These are phyloP conservation scores for Hymenoscyphus linearis DNA, from an alignment of 2,329 filamentous ascomycete species.

Conservation along the genomic window DNA sequence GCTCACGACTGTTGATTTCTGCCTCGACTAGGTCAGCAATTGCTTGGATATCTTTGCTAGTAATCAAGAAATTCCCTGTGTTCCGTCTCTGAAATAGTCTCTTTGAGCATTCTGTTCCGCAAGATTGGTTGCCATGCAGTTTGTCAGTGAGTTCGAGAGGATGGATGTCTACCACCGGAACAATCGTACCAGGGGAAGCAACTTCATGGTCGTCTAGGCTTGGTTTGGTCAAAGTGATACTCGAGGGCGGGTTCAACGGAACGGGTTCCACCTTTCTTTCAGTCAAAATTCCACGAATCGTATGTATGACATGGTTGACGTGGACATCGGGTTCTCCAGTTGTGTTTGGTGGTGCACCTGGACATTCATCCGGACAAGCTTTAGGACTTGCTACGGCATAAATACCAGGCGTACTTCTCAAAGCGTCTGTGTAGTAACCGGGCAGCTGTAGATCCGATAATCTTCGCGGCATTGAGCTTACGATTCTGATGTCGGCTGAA, in stretches of 20 bases:
- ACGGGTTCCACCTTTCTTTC: slow-evolving; percentile 11
- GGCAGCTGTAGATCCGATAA: not conserved
- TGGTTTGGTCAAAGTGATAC: slow-evolving; percentile 25
- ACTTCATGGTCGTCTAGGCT: slow-evolving; percentile 7
- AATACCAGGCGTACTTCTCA: not conserved
- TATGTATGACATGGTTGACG: slow-evolving; percentile 19
- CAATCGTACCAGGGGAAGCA: not conserved
- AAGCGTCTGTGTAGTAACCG: not conserved
- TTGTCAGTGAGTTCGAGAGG: not conserved
- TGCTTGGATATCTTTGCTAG: slow-evolving; percentile 22
- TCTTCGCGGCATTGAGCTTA: slow-evolving; percentile 5
- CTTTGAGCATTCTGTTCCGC: not conserved
- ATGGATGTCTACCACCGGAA: not conserved
- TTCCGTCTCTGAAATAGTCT: slow-evolving; percentile 2
- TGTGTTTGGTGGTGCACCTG: not conserved
- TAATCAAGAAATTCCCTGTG: slow-evolving; percentile 22
- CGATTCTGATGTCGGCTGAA: not conserved
- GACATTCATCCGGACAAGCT: not conserved
- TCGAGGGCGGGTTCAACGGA: slow-evolving; percentile 14
- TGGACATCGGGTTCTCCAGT: slow-evolving; percentile 14
- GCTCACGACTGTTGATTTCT: slow-evolving; percentile 8
- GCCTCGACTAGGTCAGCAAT: slow-evolving; percentile 20
- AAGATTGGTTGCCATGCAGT: not conserved
- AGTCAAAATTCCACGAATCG: slow-evolving; percentile 22
- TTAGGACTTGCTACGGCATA: not conserved